phyloP scores from a whole-genome alignment of 1,284 basidiomycete species.

The Phaffia rhodozyma region DNA sequence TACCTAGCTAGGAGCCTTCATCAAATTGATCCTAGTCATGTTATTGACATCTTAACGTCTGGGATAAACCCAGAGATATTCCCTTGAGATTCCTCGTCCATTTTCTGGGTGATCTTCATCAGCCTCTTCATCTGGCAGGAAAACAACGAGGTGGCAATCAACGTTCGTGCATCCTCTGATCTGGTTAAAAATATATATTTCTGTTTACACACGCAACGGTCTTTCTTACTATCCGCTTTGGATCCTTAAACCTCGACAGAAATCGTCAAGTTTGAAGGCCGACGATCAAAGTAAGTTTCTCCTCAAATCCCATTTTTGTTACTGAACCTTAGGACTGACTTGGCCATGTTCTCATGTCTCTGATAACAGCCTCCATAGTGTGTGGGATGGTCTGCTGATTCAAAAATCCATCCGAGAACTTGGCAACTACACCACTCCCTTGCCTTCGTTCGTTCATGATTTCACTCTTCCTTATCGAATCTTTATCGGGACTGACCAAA shows the following conservation, averaged over 20 bases:
- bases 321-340: conserved; percentile 1
- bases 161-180: conserved; percentile 23
- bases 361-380: conserved; percentile 54
- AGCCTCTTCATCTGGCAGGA: conserved; percentile 78
- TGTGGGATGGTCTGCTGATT: conserved; percentile 75
- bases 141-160: conserved; percentile 74
- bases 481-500: neutral
- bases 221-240: neutral
- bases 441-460: conserved; percentile 39
- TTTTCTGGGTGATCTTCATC: conserved; percentile 80
- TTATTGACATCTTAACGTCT: neutral
- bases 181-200: neutral
- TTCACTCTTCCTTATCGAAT: neutral
- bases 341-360: neutral
- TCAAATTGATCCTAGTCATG: neutral
- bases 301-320: neutral
- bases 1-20: neutral
- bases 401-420: conserved; percentile 65
- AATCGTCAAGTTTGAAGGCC: conserved; percentile 56
- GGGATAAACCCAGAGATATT: conserved; percentile 32
- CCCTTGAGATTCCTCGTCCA: conserved; percentile 83
- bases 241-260: conserved; percentile 24
- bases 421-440: conserved; percentile 57
- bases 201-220: conserved; percentile 1
- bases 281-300: conserved; percentile 31